phyloP scores from a whole-genome alignment of 2,329 filamentous ascomycete species.

The Xylaria arbuscula region DNA sequence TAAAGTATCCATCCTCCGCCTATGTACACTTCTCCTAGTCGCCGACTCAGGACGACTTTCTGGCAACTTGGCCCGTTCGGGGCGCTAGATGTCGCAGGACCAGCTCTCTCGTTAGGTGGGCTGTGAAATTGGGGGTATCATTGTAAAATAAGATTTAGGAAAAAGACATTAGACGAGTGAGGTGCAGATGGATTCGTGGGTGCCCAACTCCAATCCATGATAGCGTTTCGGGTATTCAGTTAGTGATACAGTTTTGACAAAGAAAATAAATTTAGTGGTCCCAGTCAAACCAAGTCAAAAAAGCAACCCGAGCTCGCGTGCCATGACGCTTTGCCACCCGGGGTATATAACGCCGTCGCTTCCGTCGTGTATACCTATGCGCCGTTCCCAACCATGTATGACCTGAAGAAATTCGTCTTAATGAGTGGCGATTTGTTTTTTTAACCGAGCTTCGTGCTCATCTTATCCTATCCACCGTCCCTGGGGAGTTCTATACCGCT shows the following conservation, averaged over 20 bases:
- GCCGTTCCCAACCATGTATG: conserved; percentile 29
- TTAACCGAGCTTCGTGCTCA: conserved; percentile 17
- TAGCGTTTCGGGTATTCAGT: conserved; percentile 31
- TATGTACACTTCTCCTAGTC: conserved; percentile 34
- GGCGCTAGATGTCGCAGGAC: conserved; percentile 26
- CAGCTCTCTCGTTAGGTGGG: conserved; percentile 17
- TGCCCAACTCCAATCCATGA: conserved; percentile 32
- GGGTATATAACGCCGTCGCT: conserved; percentile 39
- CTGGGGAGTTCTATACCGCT: conserved; percentile 63
- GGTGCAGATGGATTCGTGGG: conserved; percentile 23
- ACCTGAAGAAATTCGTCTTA: conserved; percentile 27
- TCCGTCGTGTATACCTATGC: conserved; percentile 34
- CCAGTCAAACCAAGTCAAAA: conserved; percentile 24
- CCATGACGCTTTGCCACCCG: conserved; percentile 31
- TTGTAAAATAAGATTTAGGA: conserved; percentile 27
- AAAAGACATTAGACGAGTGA: conserved; percentile 29
- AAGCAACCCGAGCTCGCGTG: conserved; percentile 9
- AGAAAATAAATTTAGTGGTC: conserved; percentile 22
- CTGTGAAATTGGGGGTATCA: conserved; percentile 36
- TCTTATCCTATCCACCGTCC: conserved; percentile 51
- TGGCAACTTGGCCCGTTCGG: conserved; percentile 14
- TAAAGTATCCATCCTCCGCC: conserved; percentile 27
- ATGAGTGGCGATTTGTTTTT: conserved; percentile 29
- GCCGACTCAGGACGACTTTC: conserved; percentile 6
- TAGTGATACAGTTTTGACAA: conserved; percentile 35